Evolutionary conservation across 345 rosid species (phyloP).

Genomic region (Euphorbia lathyris): DNA sequence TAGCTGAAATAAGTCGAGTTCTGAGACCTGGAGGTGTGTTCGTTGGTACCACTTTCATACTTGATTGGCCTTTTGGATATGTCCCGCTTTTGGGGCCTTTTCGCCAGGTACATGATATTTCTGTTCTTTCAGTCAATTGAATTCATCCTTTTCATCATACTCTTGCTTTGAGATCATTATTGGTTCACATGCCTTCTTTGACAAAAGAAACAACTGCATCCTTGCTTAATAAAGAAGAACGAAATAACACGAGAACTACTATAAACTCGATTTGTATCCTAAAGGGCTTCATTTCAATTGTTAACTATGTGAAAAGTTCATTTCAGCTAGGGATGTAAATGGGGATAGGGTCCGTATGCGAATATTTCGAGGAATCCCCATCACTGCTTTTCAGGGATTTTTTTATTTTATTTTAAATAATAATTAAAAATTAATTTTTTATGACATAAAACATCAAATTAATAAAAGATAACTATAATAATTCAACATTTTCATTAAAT

Average conservation of each 20-base stretch:
- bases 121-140: slow-evolving; percentile 5
- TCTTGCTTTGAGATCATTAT: neutral
- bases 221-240: neutral
- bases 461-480: too few relatives aligned
- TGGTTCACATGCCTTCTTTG: neutral
- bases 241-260: neutral
- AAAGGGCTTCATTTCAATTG: neutral
- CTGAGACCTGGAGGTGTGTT: slow-evolving; percentile 85
- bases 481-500: too few relatives aligned
- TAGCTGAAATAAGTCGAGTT: slow-evolving; percentile 86
- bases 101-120: slow-evolving; percentile 46
- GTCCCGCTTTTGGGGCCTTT: slow-evolving; percentile 48
- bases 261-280: slow-evolving; percentile 2
- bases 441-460: too few relatives aligned
- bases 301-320: neutral
- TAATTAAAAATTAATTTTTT: too few relatives aligned
- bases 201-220: neutral
- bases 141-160: neutral
- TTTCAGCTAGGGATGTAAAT: too few relatives aligned
- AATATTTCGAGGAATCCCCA: too few relatives aligned
- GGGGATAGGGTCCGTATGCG: too few relatives aligned
- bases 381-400: too few relatives aligned
- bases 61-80: slow-evolving; percentile 53
- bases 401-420: too few relatives aligned
- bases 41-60: slow-evolving; percentile 66